Percentiles rank a stretch among this genome's conserved stretches.
Evolutionary conservation across 495 filamentous ascomycete genomes (phyloP).

Genomic region (Aeminium ludgeri): DNA sequence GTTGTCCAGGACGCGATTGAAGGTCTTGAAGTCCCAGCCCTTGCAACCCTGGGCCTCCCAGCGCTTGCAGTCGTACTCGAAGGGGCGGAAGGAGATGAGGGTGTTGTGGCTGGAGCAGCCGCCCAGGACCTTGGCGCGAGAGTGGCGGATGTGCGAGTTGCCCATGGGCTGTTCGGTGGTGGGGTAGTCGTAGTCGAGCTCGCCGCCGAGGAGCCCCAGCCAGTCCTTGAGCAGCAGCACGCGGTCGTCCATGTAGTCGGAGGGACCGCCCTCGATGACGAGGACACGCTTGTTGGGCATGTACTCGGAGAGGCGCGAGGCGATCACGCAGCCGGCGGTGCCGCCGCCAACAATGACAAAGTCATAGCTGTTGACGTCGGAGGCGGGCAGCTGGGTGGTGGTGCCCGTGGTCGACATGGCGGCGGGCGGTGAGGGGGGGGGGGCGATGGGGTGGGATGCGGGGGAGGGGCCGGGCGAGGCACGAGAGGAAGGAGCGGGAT

Average conservation of each 20-base stretch:
- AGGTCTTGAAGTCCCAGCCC: conserved; percentile 63
- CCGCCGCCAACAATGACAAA: conserved; percentile 78
- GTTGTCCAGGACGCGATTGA: conserved; percentile 57
- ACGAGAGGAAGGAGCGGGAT: conserved; percentile 4
- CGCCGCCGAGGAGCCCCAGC: conserved; percentile 59
- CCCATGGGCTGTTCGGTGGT: conserved; percentile 67
- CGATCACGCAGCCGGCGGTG: conserved; percentile 77
- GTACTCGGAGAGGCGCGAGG: conserved; percentile 39
- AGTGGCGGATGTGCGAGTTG: conserved; percentile 70
- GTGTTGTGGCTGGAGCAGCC: conserved; percentile 82
- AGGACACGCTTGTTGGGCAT: conserved; percentile 26
- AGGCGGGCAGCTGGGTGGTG: conserved; percentile 40
- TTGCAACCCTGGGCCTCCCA: conserved; percentile 58
- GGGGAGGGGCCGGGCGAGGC: no score
- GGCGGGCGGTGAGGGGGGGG: neutral
- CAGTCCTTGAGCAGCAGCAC: conserved; percentile 64
- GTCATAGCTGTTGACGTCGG: conserved; percentile 55
- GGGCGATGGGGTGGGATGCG: no score
- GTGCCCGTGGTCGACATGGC: conserved; percentile 22
- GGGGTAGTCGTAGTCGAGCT: conserved; percentile 71
- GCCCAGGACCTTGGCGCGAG: conserved; percentile 68
- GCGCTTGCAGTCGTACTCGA: conserved; percentile 57
- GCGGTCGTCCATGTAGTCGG: conserved; percentile 47
- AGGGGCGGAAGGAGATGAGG: conserved; percentile 68
- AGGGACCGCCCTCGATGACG: conserved; percentile 30